Evolutionary conservation across 805 yeast species (phyloP).

Genomic region (Candida verbasci): DNA sequence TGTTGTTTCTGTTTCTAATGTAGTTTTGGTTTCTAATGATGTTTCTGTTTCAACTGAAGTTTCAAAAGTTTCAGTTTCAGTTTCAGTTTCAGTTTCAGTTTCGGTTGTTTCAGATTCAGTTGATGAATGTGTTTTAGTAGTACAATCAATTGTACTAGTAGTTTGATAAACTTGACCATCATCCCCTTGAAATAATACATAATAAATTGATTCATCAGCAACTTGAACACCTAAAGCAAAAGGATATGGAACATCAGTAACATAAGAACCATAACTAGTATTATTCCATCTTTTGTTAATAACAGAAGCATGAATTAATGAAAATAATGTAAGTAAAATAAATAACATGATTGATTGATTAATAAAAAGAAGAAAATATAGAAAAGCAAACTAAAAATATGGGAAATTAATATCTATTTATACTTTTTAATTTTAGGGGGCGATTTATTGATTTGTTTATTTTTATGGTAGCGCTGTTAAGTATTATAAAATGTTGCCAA

Average conservation of each 20-base stretch:
- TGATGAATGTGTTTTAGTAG: not conserved
- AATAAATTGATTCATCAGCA: not conserved
- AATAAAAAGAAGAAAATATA: too few relatives aligned
- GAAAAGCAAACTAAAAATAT: too few relatives aligned
- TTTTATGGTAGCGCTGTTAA: too few relatives aligned
- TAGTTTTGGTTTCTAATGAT: not conserved
- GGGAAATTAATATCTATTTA: too few relatives aligned
- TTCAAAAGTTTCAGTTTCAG: not conserved
- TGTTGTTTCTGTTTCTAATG: not conserved
- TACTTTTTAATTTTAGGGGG: too few relatives aligned
- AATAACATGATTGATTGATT: not conserved
- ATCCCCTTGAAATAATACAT: not conserved
- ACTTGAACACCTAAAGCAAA: constrained; percentile 1
- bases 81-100: not conserved
- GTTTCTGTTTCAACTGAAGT: not conserved
- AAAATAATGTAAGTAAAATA: not conserved
- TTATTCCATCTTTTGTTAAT: constrained; percentile 2
- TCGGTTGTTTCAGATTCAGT: not conserved
- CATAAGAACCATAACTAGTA: not conserved
- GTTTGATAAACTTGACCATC: constrained; percentile 4
- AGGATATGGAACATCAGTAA: constrained; percentile 1
- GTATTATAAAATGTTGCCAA: too few relatives aligned
- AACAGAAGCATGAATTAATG: constrained; percentile 1
- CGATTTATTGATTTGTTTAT: too few relatives aligned
- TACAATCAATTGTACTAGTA: not conserved